These are phyloP conservation scores for Mycena maculata DNA, from an alignment of 768 basidiomycete species.

Conservation along the genomic window DNA sequence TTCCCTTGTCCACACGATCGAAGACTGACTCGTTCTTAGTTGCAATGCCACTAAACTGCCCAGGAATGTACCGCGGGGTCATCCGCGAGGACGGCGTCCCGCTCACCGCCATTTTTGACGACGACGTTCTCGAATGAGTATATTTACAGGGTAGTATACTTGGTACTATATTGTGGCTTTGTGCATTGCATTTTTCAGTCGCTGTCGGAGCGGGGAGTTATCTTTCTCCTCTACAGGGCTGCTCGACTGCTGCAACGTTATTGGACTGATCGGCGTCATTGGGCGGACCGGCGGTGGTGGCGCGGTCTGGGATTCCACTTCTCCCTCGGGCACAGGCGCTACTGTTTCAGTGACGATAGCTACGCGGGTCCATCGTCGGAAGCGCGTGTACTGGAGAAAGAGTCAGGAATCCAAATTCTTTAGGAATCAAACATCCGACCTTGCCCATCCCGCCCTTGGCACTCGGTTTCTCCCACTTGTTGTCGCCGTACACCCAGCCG, in stretches of 20 bases:
- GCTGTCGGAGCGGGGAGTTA: no score
- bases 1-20: neutral
- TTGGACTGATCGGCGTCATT: slow-evolving; percentile 7
- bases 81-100: slow-evolving; percentile 76
- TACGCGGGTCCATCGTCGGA: slow-evolving; percentile 87
- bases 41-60: slow-evolving; percentile 78
- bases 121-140: slow-evolving; percentile 60
- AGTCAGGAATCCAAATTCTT: no score
- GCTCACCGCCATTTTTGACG: slow-evolving; percentile 81
- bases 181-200: no score
- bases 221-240: slow-evolving; percentile 27
- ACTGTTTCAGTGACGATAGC: slow-evolving; percentile 82
- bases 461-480: slow-evolving; percentile 90
- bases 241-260: slow-evolving; percentile 5
- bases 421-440: slow-evolving; percentile 48
- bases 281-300: slow-evolving; percentile 3
- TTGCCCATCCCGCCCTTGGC: slow-evolving; percentile 89
- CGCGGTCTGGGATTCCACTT: slow-evolving; percentile 46
- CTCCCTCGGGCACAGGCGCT: slow-evolving; percentile 59
- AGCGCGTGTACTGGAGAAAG: slow-evolving; percentile 79
- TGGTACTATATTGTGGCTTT: no score
- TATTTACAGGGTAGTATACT: no score
- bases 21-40: slow-evolving; percentile 54
- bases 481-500: slow-evolving; percentile 95
- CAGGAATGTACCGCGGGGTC: slow-evolving; percentile 87